phyloP scores from a whole-genome alignment of 441 rosid species.

The Pelargonium australe region DNA sequence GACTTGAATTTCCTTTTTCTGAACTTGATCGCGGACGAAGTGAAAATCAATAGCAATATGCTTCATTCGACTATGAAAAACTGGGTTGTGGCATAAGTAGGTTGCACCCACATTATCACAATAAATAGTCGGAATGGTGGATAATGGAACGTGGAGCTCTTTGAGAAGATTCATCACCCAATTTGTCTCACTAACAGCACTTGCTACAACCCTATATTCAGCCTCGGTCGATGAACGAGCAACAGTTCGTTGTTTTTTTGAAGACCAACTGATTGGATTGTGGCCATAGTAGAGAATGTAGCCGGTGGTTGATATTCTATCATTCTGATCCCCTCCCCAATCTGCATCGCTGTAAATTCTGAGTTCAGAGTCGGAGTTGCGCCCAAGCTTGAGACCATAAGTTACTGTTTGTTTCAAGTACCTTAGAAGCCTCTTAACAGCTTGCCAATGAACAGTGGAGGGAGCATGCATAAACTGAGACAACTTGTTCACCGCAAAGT shows the following conservation, averaged over 20 bases:
- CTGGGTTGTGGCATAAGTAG: background rate
- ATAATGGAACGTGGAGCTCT: background rate
- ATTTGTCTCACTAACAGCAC: background rate
- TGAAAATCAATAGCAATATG: constrained; percentile 10
- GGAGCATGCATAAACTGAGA: constrained; percentile 1
- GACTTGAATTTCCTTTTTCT: background rate
- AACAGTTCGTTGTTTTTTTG: background rate
- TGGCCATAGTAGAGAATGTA: background rate
- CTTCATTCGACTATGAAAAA: background rate
- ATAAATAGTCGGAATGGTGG: background rate
- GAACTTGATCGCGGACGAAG: background rate
- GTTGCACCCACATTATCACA: constrained; percentile 5
- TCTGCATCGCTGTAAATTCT: too few relatives aligned
- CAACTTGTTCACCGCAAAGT: background rate
- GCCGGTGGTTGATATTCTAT: background rate
- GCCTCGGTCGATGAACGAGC: background rate
- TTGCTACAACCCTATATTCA: background rate
- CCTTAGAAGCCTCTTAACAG: background rate
- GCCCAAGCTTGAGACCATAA: background rate
- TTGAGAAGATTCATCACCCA: background rate
- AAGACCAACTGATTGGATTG: background rate
- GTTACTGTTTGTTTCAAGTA: background rate
- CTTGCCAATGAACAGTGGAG: background rate
- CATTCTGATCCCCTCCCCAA: background rate
- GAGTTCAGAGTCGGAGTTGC: too few relatives aligned